Evolutionary conservation across 2,329 filamentous ascomycete genomes (phyloP), one percentile per base, ranked within the genome.

Genomic region (Penicillium sp.): DNA sequence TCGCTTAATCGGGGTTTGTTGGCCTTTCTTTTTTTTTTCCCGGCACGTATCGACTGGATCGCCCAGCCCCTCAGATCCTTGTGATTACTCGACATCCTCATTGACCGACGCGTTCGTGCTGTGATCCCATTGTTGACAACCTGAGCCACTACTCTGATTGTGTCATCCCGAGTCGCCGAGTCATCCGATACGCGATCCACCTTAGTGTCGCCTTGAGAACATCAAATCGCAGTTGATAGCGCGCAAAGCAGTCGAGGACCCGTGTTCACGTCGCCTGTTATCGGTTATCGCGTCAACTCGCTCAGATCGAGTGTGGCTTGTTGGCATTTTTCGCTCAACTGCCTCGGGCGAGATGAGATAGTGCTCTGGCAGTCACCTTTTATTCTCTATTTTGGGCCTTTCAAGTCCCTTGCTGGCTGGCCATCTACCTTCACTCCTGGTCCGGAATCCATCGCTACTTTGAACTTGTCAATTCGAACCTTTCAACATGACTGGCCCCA

Each of bases 401-500:
- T 54, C 49, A 50, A 62, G 49, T 55, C 58, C 54, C 46, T 58
- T 58, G 59, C 61, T 65, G 67, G 71, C 65, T 72, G 71, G 67
- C 62, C 57, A 59, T 54, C 57, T 47, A 60, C 62, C 58, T 60
- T 62, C 60, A 52, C 52, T 67, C 62, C 69, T 69, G 67, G 65
- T 68, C 71, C 71, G 67, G 67, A 62, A 63, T 68, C 58, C 42
- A 56, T 60, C 45, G 55, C 45, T 35, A 56, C 31, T 56, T 54
- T 52, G 35, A 35, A 29, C 56, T 45, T 41, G 60, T 59, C 63
- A 25, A 10, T 56, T 54, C 50, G 27, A 21, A 37, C 52, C 45
- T 41, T 60, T 61, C 65, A 69, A 69, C 46, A 95, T 95, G 91
- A 79, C 86, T 70, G 80, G 88, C 56, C 91, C 91, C 49, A 78